Base-by-base conservation (phyloP, 352 stramenopile genomes). In the Aphanomyces stellatus region DNA sequence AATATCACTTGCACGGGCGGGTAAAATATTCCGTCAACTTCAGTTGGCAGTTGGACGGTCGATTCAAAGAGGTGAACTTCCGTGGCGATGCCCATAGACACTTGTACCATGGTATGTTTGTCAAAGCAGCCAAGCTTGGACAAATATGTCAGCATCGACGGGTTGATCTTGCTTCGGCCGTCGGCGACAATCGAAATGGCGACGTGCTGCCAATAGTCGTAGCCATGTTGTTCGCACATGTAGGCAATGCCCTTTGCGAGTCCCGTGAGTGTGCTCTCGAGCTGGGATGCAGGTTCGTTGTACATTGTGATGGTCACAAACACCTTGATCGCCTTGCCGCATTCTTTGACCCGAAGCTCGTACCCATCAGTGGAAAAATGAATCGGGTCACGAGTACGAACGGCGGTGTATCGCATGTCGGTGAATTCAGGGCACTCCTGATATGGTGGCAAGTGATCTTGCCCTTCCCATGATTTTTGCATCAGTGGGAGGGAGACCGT, bases 301-400 rank as follows among this genome's bases (percentile, higher is more conserved):
- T 80, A 78, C 72, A 81, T 79, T 17, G 76, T 83, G 51, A 80
- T 72, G 2, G 71, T 76, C 64, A 83, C 74, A n/a, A 83, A 78
- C 10, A 78, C 71, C 11, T 75, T 75, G 25, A 80, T 73, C 33
- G 71, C 71, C 33, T 71, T 75, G 24, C 72, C 67, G 2, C 66
- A 31, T 59, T 76, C 61, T n/a, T 74, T 60, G 0, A 79, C 69
- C 3, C 77, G 70, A 40, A 83, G 59, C 43, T 71, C 59, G 51
- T 74, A 83, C 5, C 76, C 74, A 22, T 83, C 74, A 22, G 71
- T 34, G 10, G 76, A 69, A 55, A 83, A 83, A 13, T 69, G 62
- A 55, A 75, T 73, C 8, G 76, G 76, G 53, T 83, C 70, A 48
- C 70, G 72, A 2, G 71, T 81, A 4, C 72, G 72, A 61, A 83